Evolutionary conservation across 306 rosid genomes (phyloP), one percentile per base, ranked within the genome.

Genomic region (Quercus mongolica): DNA sequence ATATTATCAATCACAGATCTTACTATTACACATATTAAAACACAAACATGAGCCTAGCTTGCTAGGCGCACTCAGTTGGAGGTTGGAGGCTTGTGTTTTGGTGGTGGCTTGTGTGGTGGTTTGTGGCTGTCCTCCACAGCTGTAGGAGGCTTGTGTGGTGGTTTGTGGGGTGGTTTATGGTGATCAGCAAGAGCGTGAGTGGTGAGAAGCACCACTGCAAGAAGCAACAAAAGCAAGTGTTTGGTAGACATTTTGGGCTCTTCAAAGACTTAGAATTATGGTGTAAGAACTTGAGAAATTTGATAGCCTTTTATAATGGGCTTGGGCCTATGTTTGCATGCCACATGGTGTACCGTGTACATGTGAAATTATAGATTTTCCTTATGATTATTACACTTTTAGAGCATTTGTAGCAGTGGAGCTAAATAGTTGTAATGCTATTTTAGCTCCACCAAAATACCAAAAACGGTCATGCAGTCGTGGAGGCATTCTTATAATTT

Each of bases 191-290:
- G 67, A 49, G 84, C 56, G 44, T 38, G 38, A 59, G 84, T 26
- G 76, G 82, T 19, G 63, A 80, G 73, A 35, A 85, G 51, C 81
- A 75, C 82, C 80, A 83, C 83, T 79, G 74, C 88, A 14, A 85
- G 57, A 63, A 85, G 21, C 23, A 85, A 58, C 26, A 65, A 4
- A 21, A 82, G 69, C 38, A 79, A 12, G 18, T 62, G 64, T 4
- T 64, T 67, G 58, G 74, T 15, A 56, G 83, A 70, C 86, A 85
- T 84, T 73, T 19, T 38, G 14, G 23, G 72, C 56, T 62, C 7
- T 20, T 3, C 10, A 38, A 35, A 35, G 44, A 38, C 44, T 38
- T 38, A 0, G n/a, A 12, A 63, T 5, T 46, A 31, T 14, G 63
- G 35, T 30, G 14, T 63, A 23, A 58, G 56, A 73, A 67, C 14